Evolutionary conservation across 2,329 filamentous ascomycete genomes (phyloP), one percentile per base, ranked within the genome.

Genomic region (Aspergillus fischeri): DNA sequence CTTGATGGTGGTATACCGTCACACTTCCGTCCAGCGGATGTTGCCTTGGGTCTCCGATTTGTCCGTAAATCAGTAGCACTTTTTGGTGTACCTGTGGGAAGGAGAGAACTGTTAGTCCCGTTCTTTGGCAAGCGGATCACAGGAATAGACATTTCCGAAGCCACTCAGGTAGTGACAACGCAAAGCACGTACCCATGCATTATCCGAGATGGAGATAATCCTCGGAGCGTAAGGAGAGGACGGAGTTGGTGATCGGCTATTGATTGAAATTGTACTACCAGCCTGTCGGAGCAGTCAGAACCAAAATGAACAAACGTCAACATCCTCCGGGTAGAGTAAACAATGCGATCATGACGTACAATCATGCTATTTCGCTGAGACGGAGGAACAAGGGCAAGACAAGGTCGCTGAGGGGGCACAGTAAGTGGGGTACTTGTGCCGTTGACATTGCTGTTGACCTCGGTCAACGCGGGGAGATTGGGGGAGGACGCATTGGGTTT

Each of bases 41-140:
- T 53, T 86, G 81, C 35, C 81, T 77, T 4, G 86, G 79, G 62
- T 96, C 90, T 57, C 89, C 91, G 63, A 96, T 88, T 51, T 89
- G 86, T 52, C 93, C 93, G 66, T 88, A 86, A 49, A 97, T 81
- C 25, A 94, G 82, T 21, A 97, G 80, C 8, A 95, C 84, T 72
- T 96, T 97, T 78, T 97, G 92, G 70, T 96, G 91, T 21, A 95
- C 91, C 91, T 96, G 64, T 53, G 25, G n/a, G 27, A 11, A 4
- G 32, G 49, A 25, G 41, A 29, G 27, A 41, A 21, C 21, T 6
- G 54, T 64, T 49, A 66, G 60, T 24, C 54, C 28, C 21, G 25
- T 24, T 51, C 14, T 21, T 25, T 14, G 32, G 17, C 32, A 38
- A 38, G 32, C 32, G 14, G 32, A 17, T 38, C 3, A 38, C 14